Base-by-base conservation (phyloP, 495 filamentous ascomycete species). In the Chaetomium fimeti region DNA sequence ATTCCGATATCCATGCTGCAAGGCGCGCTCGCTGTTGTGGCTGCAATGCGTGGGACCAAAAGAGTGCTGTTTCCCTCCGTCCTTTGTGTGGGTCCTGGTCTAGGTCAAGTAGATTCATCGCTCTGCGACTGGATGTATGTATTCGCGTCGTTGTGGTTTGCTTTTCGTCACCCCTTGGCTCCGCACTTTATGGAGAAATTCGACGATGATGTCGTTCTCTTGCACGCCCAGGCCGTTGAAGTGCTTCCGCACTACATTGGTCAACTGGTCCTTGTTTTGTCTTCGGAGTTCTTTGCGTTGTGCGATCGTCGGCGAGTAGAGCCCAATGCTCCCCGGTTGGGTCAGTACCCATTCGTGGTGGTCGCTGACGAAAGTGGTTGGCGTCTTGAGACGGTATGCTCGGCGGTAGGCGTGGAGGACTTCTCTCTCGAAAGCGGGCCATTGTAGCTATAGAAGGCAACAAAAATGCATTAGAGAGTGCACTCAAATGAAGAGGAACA, bases 161-260 rank as follows among this genome's bases (percentile, higher is more conserved):
- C 61, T 38, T 45, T 78, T 79, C 20, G 70, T 51, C 2, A 74
- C 64, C 9, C 73, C 75, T 5, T 77, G 72, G 32, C 69, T 78
- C 63, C 84, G 81, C 24, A 92, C 88, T 66, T 90, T 93, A 77
- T 97, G 95, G 55, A 94, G 71, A 71, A 96, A 89, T 67, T 91
- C 87, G 22, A 92, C 91, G 60, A 96, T 89, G 38, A 91, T 88
- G 69, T 97, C 93, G 67, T 88, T 91, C 75, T 97, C 93, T 59
- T 87, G 87, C 15, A 96, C 84, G 12, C 89, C 91, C 55, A 89
- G 82, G 25, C 86, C 88, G 71, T 96, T 96, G 75, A 97, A 96
- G 74, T 96, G 90, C 78, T 92, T 96, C 63, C 93, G 80, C 27
- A 94, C 91, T 12, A 88, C 82, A 62, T 87, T 82, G n/a, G 91